phyloP scores from a whole-genome alignment of 176 grass and related monocot genomes.

The bread wheat (Triticum aestivum) region DNA sequence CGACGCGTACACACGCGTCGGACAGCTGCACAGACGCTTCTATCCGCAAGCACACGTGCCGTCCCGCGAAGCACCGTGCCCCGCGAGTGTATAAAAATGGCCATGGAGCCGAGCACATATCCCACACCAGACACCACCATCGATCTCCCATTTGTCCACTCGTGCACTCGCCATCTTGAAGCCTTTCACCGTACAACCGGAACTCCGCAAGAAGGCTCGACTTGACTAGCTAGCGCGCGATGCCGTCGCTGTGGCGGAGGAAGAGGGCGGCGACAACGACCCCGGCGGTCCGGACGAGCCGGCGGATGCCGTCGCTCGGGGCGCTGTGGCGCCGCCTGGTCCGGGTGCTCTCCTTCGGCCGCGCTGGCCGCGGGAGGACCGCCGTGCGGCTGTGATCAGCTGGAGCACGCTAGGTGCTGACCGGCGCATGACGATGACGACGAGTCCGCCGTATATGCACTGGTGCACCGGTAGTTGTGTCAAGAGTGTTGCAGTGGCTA shows the following conservation, averaged over 20 bases:
- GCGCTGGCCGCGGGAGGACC: constrained; percentile 6
- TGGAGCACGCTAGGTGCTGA: background rate
- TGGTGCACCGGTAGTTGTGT: background rate
- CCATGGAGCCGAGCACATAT: background rate
- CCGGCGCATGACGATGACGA: background rate
- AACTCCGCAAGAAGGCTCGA: background rate
- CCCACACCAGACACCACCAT: background rate
- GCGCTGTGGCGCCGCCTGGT: constrained; percentile 31
- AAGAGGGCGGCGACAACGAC: background rate
- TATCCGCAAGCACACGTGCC: background rate
- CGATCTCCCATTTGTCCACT: background rate
- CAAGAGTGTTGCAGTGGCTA: background rate
- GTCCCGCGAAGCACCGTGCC: background rate
- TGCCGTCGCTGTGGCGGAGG: constrained; percentile 34
- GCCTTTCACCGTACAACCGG: background rate
- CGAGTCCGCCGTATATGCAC: background rate
- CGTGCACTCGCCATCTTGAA: background rate
- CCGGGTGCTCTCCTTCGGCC: background rate
- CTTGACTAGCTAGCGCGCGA: background rate
- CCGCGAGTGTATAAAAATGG: background rate
- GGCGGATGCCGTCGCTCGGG: background rate
- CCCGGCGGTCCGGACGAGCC: background rate
- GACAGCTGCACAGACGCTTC: background rate
- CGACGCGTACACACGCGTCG: background rate
- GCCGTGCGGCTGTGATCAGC: background rate